Percentiles rank a stretch among this genome's conserved stretches.
These are phyloP conservation scores for Aureobasidium melanogenum DNA, from an alignment of 2,329 filamentous ascomycete genomes.

Conservation along the genomic window DNA sequence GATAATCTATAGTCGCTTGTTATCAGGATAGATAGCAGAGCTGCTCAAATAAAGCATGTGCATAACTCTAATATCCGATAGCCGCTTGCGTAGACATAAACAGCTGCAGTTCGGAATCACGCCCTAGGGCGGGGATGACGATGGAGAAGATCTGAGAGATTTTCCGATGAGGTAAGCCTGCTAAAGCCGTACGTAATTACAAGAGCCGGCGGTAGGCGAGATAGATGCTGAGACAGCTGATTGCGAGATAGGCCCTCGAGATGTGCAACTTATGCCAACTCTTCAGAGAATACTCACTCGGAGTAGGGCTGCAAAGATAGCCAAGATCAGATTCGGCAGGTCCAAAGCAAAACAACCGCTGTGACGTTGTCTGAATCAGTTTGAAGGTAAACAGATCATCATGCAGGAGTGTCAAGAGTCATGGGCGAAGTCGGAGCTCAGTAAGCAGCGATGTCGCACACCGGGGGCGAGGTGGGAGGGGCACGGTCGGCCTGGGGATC, in stretches of 20 bases:
- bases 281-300: background rate
- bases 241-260: background rate
- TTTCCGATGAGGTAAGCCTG: background rate
- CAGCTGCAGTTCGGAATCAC: background rate
- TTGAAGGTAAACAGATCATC: background rate
- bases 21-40: background rate
- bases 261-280: background rate
- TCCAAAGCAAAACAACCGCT: background rate
- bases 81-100: background rate
- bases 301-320: background rate
- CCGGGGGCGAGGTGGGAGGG: background rate
- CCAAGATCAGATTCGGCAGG: background rate
- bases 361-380: background rate
- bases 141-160: background rate
- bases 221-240: background rate
- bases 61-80: background rate
- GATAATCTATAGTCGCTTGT: slow-evolving; percentile 49
- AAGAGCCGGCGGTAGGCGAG: background rate
- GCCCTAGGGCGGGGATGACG: background rate
- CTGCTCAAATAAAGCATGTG: no score
- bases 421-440: background rate
- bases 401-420: background rate
- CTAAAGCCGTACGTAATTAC: background rate
- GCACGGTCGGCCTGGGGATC: background rate
- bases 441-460: background rate